These are phyloP conservation scores for Ophiostoma tasmaniense DNA, from an alignment of 2,329 filamentous ascomycete genomes.

Conservation along the genomic window DNA sequence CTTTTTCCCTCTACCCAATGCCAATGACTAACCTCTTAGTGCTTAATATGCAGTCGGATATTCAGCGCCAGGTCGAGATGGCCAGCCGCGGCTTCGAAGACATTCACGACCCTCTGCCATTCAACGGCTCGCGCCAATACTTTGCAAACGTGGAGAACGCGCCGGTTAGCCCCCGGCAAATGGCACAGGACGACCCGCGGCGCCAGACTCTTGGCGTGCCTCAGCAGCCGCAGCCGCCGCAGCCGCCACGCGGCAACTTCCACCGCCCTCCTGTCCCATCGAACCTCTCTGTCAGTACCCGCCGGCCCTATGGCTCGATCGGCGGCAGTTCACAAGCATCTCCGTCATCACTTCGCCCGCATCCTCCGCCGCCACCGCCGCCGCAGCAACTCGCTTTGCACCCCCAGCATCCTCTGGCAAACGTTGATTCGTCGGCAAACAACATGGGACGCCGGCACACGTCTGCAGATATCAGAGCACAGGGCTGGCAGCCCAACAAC, in stretches of 20 bases:
- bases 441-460: constrained; percentile 80
- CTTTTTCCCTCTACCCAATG: neutral
- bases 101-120: constrained; percentile 56
- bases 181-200: constrained; percentile 76
- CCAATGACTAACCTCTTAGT: constrained; percentile 33
- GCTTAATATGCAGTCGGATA: constrained; percentile 47
- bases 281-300: constrained; percentile 68
- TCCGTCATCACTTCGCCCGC: constrained; percentile 61
- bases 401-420: constrained; percentile 35
- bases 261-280: constrained; percentile 73
- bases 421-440: constrained; percentile 53
- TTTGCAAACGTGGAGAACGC: constrained; percentile 62
- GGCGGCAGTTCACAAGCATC: constrained; percentile 63
- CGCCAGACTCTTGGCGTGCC: constrained; percentile 59
- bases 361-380: constrained; percentile 50
- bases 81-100: constrained; percentile 48
- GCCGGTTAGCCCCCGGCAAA: constrained; percentile 79
- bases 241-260: constrained; percentile 48
- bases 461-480: constrained; percentile 86
- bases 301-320: constrained; percentile 80
- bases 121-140: constrained; percentile 57
- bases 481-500: constrained; percentile 60
- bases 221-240: constrained; percentile 48
- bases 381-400: constrained; percentile 21
- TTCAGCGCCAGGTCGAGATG: constrained; percentile 52